Evolutionary conservation across 768 basidiomycete species (phyloP).

Genomic region (Favolaschia claudopus): DNA sequence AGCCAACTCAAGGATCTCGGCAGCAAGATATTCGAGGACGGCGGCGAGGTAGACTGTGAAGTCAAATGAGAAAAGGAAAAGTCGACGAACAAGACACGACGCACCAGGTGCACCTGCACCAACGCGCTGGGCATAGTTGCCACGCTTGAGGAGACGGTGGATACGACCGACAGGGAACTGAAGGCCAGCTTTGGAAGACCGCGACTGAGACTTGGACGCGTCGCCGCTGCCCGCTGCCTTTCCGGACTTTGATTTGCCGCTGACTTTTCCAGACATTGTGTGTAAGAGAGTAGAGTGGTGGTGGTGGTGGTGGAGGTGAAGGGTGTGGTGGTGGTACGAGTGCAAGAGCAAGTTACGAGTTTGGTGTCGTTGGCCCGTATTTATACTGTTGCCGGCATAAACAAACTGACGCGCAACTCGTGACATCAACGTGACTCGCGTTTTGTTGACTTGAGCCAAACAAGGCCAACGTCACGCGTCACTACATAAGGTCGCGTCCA

Average conservation of each 20-base stretch:
- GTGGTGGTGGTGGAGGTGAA: slow-evolving; percentile 7
- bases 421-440: no score
- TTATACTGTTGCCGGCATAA: slow-evolving; percentile 31
- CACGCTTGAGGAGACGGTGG: slow-evolving; percentile 86
- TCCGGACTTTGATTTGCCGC: slow-evolving; percentile 41
- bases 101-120: slow-evolving; percentile 87
- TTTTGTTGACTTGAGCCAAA: slow-evolving; percentile 37
- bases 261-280: slow-evolving; percentile 23
- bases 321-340: slow-evolving; percentile 2
- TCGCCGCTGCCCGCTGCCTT: slow-evolving; percentile 56
- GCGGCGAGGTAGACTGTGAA: slow-evolving; percentile 85
- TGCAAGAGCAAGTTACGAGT: no score
- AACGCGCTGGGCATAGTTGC: slow-evolving; percentile 87
- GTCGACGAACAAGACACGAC: slow-evolving; percentile 14
- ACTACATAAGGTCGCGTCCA: slow-evolving; percentile 39
- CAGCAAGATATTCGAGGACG: slow-evolving; percentile 91
- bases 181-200: slow-evolving; percentile 78
- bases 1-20: slow-evolving; percentile 93
- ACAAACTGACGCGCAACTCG: slow-evolving; percentile 29
- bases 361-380: slow-evolving; percentile 20
- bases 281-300: slow-evolving; percentile 1
- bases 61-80: not conserved
- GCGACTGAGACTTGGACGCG: slow-evolving; percentile 64
- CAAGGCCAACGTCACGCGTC: slow-evolving; percentile 44
- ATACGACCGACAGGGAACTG: slow-evolving; percentile 95